Evolutionary conservation across 306 rosid species (phyloP).

Genomic region (Spatholobus suberectus): DNA sequence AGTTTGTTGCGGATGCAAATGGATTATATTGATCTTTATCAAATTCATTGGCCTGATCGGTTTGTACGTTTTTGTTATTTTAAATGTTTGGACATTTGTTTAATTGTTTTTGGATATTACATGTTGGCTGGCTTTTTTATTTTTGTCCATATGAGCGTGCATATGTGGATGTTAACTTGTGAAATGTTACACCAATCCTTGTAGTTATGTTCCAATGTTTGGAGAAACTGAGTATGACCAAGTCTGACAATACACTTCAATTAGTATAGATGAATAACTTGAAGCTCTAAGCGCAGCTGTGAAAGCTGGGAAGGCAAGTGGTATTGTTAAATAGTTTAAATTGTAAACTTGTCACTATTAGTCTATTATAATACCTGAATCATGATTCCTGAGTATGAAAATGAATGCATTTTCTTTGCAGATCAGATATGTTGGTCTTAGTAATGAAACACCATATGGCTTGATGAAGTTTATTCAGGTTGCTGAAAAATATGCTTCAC

Average conservation of each 20-base stretch:
- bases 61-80: conserved; percentile 62
- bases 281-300: conserved; percentile 72
- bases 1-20: conserved; percentile 78
- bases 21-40: conserved; percentile 92
- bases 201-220: conserved; percentile 93
- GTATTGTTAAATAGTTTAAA: conserved; percentile 23
- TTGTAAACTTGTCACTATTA: background rate
- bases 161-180: background rate
- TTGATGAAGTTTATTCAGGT: conserved; percentile 86
- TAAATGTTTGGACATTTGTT: conserved; percentile 9
- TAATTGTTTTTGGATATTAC: background rate
- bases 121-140: background rate
- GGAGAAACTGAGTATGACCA: conserved; percentile 91
- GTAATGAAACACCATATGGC: conserved; percentile 96
- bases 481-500: conserved; percentile 55
- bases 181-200: conserved; percentile 33
- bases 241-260: conserved; percentile 57
- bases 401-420: conserved; percentile 45
- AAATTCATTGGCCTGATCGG: conserved; percentile 99
- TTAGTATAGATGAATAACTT: conserved; percentile 81
- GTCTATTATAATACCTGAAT: conserved; percentile 1
- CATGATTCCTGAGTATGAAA: conserved; percentile 5
- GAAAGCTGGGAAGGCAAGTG: conserved; percentile 75
- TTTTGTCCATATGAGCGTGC: background rate
- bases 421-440: conserved; percentile 86